phyloP scores from a whole-genome alignment of 441 rosid genomes.

The Manihot esculenta region DNA sequence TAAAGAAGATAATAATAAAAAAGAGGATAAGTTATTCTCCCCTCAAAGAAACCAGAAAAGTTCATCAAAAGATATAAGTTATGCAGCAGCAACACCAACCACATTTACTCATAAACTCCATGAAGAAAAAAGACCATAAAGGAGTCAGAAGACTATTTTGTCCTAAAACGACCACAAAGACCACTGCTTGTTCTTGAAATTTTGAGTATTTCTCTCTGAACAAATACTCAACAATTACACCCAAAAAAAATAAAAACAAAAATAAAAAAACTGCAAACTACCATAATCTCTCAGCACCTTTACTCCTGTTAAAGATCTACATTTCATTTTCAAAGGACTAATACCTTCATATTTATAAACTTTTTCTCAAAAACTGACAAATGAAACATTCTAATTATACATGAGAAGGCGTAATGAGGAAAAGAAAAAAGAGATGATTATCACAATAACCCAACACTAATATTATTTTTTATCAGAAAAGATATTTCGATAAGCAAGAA shows the following conservation, averaged over 20 bases:
- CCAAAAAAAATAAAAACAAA: no score
- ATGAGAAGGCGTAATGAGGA: no score
- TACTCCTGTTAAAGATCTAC: no score
- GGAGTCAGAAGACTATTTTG: neutral
- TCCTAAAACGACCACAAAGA: neutral
- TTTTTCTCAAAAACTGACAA: neutral
- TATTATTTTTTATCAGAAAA: no score
- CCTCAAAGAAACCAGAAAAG: no score
- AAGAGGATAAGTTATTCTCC: no score
- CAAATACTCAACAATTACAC: neutral
- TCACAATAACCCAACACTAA: no score
- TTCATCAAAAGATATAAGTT: no score
- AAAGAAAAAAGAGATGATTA: no score
- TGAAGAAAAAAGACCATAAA: neutral
- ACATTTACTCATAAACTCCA: neutral
- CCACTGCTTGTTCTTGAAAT: neutral
- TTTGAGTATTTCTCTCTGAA: neutral
- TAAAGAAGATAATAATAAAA: neutral
- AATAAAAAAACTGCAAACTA: neutral
- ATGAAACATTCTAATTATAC: neutral
- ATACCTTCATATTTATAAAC: neutral
- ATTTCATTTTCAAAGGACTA: no score
- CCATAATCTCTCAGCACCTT: neutral
- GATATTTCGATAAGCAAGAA: no score
- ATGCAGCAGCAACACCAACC: neutral